Base-by-base conservation (phyloP, 768 basidiomycete genomes). In the Lactarius sp. region DNA sequence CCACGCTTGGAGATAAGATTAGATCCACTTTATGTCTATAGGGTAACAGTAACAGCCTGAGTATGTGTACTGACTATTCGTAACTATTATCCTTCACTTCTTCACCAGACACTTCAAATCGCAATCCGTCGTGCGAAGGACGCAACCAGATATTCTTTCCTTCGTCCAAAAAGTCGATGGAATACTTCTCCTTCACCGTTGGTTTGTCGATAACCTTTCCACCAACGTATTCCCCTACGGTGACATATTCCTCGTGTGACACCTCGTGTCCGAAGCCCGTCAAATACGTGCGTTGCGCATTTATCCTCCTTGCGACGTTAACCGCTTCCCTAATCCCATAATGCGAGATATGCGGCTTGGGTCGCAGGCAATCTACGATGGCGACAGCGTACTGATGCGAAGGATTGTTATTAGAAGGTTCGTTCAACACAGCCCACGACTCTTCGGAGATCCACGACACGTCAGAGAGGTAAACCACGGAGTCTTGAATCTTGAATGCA, bases 391-490 rank as follows among this genome's bases (percentile, higher is more conserved):
- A 71, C 12, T 72, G 74, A 42, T 61, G 49, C 67, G 62, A 34
- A 66, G 69, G 55, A 53, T 66, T 64, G 18, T 70, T 68, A 57
- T 73, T 70, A 20, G 63, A 73, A 27, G 61, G 66, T 14, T 64
- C 68, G 39, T 72, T 66, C 56, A 86, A 74, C 56, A 84, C 69
- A 20, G 73, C 69, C 89, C 89, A 92, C 46, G 85, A 81, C 41
- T 83, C 79, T 8, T 88, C 83, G 2, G 94, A 92, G 59, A 96
- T 89, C 68, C 82, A 75, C 9, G 88, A 91, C 47, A 87, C 89
- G 72, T 97, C 94, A 33, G 88, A 87, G 63, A 96, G 79, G 75
- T 95, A 95, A 14, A 85, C 77, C 52, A 95, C 74, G 36, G 80
- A 75, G 41, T 86, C 77, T 69, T 86, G 81, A 52, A 90, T 77